Evolutionary conservation across 169 alveolate genomes (phyloP).

Genomic region (Sarcocystis neurona): DNA sequence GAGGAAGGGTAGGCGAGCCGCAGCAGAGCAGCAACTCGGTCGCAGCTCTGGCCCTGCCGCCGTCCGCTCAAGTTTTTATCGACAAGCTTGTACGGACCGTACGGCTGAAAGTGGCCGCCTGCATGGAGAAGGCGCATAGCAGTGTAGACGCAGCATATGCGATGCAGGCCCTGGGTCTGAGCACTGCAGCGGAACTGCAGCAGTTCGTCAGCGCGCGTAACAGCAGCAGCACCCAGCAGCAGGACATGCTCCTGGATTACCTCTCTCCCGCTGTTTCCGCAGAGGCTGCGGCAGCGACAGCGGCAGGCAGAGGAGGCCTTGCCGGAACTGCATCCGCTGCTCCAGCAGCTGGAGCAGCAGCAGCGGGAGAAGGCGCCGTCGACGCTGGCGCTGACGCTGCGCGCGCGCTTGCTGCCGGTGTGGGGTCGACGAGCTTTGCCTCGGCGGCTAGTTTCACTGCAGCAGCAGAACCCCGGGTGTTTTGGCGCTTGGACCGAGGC

Average conservation of each 20-base stretch:
- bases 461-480: not conserved
- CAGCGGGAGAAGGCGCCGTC: not conserved
- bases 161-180: not conserved
- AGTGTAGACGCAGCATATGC: constrained; percentile 3
- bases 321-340: no score
- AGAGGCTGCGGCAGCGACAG: no score
- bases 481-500: not conserved
- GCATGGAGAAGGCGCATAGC: constrained; percentile 9
- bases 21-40: not conserved
- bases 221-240: not conserved
- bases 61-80: constrained; percentile 5
- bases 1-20: no score
- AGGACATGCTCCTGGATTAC: no score
- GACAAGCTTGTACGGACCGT: constrained; percentile 17
- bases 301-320: no score
- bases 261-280: no score
- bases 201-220: not conserved
- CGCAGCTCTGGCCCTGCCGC: not conserved
- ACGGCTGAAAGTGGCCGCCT: constrained; percentile 34
- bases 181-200: not conserved
- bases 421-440: constrained; percentile 21
- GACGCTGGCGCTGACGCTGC: constrained; percentile 6
- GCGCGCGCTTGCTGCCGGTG: constrained; percentile 23
- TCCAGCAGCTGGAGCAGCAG: no score
- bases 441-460: not conserved